Conservation (phyloP, 768 basidiomycete species). For the Agaricus bisporus region DNA sequence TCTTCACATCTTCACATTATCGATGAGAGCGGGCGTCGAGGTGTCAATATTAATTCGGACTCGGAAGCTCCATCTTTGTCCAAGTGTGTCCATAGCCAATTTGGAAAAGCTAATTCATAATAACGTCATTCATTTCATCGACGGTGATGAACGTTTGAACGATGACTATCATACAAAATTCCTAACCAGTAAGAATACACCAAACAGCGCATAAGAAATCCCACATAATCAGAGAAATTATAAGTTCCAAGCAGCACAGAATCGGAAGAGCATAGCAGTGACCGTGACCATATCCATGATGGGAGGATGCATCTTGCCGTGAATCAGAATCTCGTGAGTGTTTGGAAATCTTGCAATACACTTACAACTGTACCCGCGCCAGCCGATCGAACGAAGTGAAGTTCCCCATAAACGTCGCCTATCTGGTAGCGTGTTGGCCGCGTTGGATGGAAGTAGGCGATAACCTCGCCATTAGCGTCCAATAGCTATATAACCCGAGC, state of each 20-base stretch:
- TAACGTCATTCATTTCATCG: constrained; percentile 9
- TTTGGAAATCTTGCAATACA: constrained; percentile 9
- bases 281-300: constrained; percentile 87
- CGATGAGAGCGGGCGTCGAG: constrained; percentile 15
- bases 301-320: constrained; percentile 70
- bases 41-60: neutral
- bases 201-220: neutral
- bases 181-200: constrained; percentile 7
- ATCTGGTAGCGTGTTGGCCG: constrained; percentile 77
- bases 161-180: constrained; percentile 10
- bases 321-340: neutral
- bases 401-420: constrained; percentile 81
- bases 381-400: constrained; percentile 75
- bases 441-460: constrained; percentile 78
- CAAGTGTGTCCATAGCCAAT: constrained; percentile 2
- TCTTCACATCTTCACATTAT: constrained; percentile 19
- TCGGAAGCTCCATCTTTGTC: constrained; percentile 4
- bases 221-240: constrained; percentile 19
- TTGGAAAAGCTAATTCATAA: constrained; percentile 6
- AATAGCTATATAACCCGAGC: constrained; percentile 46
- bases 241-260: constrained; percentile 53
- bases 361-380: constrained; percentile 79
- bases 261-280: constrained; percentile 81
- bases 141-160: constrained; percentile 2
- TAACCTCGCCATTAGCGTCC: constrained; percentile 60